These are phyloP conservation scores for Ogataea glucozyma DNA, from an alignment of 805 yeast genomes.

Conservation along the genomic window DNA sequence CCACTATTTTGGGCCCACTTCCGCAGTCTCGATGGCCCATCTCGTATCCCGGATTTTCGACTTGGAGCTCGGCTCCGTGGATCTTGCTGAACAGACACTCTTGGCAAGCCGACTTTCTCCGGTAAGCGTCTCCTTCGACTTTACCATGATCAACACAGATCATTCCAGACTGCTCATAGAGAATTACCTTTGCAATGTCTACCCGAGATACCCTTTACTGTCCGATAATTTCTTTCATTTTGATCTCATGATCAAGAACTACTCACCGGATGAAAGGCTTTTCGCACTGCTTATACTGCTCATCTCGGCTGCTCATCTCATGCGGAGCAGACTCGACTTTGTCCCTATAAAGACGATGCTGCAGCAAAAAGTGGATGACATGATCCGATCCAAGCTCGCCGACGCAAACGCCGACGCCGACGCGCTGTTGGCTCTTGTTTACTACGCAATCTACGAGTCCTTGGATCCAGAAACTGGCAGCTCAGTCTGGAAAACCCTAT, in stretches of 20 bases:
- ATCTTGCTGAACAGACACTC: neutral
- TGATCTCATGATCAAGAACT: slow-evolving; percentile 20
- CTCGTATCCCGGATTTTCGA: slow-evolving; percentile 14
- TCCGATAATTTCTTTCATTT: slow-evolving; percentile 22
- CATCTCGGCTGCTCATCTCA: slow-evolving; percentile 24
- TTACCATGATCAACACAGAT: slow-evolving; percentile 15
- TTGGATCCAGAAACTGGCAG: slow-evolving; percentile 23
- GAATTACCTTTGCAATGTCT: slow-evolving; percentile 21
- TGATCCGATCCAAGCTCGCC: slow-evolving; percentile 12
- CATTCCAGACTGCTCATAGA: slow-evolving; percentile 19
- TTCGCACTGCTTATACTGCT: slow-evolving; percentile 20
- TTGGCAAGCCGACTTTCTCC: neutral
- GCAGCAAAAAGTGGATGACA: slow-evolving; percentile 18
- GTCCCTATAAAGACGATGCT: slow-evolving; percentile 21
- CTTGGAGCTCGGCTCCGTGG: neutral
- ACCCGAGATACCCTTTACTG: slow-evolving; percentile 21
- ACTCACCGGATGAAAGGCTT: slow-evolving; percentile 17
- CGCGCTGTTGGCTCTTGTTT: slow-evolving; percentile 14
- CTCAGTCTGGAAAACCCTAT: slow-evolving; percentile 18
- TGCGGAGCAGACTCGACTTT: slow-evolving; percentile 20
- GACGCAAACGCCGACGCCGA: slow-evolving; percentile 20
- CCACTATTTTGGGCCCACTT: slow-evolving; percentile 25
- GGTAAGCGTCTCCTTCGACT: slow-evolving; percentile 17
- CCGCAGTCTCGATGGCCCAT: slow-evolving; percentile 15
- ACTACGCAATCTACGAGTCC: slow-evolving; percentile 18